Percentiles rank a stretch among this genome's conserved stretches.
Conservation (phyloP, 148 eudicot species). For the Rhododendron ovatum region DNA sequence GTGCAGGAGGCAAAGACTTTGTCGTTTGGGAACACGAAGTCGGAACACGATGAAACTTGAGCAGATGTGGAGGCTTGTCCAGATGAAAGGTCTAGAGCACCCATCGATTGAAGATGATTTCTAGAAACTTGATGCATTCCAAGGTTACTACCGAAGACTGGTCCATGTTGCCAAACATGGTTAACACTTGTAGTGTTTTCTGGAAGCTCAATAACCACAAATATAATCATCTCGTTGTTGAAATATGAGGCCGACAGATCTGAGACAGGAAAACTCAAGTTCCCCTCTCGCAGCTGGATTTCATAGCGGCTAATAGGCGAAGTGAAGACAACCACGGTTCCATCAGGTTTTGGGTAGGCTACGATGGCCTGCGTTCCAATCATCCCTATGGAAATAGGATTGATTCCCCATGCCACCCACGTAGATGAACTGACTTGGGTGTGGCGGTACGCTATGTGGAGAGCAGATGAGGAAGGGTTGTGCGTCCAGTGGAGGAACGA, state of each 20-base stretch:
- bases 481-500: conserved; percentile 29
- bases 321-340: background rate
- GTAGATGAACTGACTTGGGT: conserved; percentile 1
- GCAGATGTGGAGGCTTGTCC: background rate
- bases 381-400: conserved; percentile 8
- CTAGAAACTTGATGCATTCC: conserved; percentile 1
- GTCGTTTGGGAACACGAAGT: conserved; percentile 9
- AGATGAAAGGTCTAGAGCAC: background rate
- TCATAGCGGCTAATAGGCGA: background rate
- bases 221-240: background rate
- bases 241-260: background rate
- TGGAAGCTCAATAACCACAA: background rate
- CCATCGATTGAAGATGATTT: conserved; percentile 1
- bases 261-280: background rate
- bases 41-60: background rate
- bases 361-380: background rate
- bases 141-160: background rate
- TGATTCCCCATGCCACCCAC: conserved; percentile 21
- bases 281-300: background rate
- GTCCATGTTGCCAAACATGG: conserved; percentile 17
- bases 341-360: background rate
- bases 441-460: conserved; percentile 22
- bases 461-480: conserved; percentile 16
- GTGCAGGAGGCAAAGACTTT: conserved; percentile 13
- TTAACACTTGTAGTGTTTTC: background rate